phyloP scores from a whole-genome alignment of 352 stramenopile species.

The Globisporangium abappressorium region DNA sequence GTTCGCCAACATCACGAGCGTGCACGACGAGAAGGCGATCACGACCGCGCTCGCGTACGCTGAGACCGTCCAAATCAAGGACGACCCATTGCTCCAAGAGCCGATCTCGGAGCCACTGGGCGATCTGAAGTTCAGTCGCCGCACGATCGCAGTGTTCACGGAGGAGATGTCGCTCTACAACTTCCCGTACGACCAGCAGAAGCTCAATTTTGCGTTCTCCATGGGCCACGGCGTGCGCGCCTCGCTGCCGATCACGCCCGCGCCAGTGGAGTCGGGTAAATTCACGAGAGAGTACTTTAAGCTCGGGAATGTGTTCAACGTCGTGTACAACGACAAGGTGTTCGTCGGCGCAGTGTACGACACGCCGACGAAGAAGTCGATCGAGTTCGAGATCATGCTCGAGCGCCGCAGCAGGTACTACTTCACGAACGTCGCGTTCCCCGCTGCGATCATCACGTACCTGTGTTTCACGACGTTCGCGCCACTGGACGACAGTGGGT shows the following conservation, averaged over 20 bases:
- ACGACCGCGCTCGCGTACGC: constrained; percentile 28
- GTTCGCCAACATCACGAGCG: constrained; percentile 39
- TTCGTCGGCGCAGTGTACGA: constrained; percentile 42
- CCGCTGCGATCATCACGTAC: constrained; percentile 22
- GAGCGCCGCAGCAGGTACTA: constrained; percentile 49
- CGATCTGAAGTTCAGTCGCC: constrained; percentile 40
- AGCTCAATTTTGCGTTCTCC: constrained; percentile 48
- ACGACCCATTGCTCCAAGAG: constrained; percentile 22
- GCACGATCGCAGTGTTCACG: constrained; percentile 41
- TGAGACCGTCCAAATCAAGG: constrained; percentile 23
- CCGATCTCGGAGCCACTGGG: constrained; percentile 22
- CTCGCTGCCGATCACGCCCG: constrained; percentile 31
- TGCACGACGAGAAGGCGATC: constrained; percentile 32
- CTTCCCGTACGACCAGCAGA: constrained; percentile 65
- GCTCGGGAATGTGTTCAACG: constrained; percentile 50
- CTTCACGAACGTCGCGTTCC: constrained; percentile 41
- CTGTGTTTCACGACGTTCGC: constrained; percentile 13
- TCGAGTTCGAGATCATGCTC: constrained; percentile 60
- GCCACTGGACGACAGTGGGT: neutral
- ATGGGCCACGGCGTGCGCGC: constrained; percentile 31
- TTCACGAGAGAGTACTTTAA: constrained; percentile 55
- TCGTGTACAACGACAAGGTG: constrained; percentile 49
- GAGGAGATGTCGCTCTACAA: constrained; percentile 55
- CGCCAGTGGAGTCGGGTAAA: constrained; percentile 31
- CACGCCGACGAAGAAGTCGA: constrained; percentile 32